Base-by-base conservation (phyloP, 2,329 filamentous ascomycete genomes). In the Bipolaris oryzae region DNA sequence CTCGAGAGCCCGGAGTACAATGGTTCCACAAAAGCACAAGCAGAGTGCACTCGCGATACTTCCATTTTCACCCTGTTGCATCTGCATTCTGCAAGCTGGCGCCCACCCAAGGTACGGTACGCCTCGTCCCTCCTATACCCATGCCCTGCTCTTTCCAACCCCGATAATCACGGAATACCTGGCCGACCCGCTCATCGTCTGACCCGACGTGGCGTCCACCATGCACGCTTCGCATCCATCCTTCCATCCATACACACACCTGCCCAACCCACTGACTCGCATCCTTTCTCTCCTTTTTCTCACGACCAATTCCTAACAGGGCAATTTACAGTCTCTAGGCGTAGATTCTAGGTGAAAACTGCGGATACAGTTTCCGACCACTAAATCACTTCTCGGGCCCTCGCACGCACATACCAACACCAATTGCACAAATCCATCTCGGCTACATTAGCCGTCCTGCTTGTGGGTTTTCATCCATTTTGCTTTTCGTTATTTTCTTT, bases 341-440 rank as follows among this genome's bases (percentile, higher is more conserved):
- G 46, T 59, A 23, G 59, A 59, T 59, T 48, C 5, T 31, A 52
- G 59, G 23, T 45, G 34, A 47, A 49, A 50, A 56, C 34, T 47
- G 52, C 53, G 59, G 59, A 53, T 61, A 54, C 59, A 43, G 31
- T 35, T 48, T 33, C 54, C 54, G 44, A 49, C 37, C 49, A 56
- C 23, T 53, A 18, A 37, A 23, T 44, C 10, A 25, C 51, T 11
- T 4, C 10, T 25, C 11, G 16, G 15, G 28, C 28, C 28, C 28
- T 20, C n/a, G 42, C 41, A 44, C 39, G 20, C 39, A n/a, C 20
- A 43, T 33, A 33, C 13, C 7, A 21, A 16, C n/a, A 28, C 23
- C 4, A 10, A 31, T 28, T 9, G 28, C 28, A 31, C 28, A 31
- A 31, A 5, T 7, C 28, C 28, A 13, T 31, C 28, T 21, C 21